Evolutionary conservation across 2,329 filamentous ascomycete genomes (phyloP).

Genomic region (Dactylellina sp.): DNA sequence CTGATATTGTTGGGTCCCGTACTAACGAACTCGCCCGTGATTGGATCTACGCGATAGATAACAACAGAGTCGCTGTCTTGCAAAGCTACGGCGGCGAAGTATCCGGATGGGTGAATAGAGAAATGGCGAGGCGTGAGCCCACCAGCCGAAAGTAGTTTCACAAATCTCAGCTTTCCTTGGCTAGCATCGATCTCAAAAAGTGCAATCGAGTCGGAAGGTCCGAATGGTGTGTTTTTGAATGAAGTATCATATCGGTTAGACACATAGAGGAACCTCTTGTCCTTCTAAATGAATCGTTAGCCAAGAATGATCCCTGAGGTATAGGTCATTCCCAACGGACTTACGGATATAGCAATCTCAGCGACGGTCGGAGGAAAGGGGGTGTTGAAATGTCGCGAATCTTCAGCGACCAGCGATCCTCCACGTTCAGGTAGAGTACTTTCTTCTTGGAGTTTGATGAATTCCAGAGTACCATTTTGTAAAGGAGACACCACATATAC

Average conservation of each 20-base stretch:
- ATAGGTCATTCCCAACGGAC: constrained; percentile 58
- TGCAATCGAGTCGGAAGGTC: constrained; percentile 73
- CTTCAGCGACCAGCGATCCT: constrained; percentile 16
- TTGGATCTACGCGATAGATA: constrained; percentile 71
- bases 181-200: constrained; percentile 70
- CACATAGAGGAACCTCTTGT: constrained; percentile 73
- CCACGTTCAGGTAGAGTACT: constrained; percentile 65
- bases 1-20: constrained; percentile 19
- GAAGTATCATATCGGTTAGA: constrained; percentile 75
- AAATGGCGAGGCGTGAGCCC: constrained; percentile 76
- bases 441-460: constrained; percentile 66
- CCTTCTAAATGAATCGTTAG: constrained; percentile 65
- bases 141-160: constrained; percentile 72
- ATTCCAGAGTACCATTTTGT: constrained; percentile 60
- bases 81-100: constrained; percentile 74
- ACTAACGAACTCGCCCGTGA: constrained; percentile 69
- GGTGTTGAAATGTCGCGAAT: constrained; percentile 1
- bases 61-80: constrained; percentile 73
- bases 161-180: constrained; percentile 70
- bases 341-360: constrained; percentile 72
- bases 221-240: constrained; percentile 63
- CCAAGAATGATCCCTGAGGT: no score
- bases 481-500: constrained; percentile 71
- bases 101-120: constrained; percentile 73
- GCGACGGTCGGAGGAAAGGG: constrained; percentile 65